Conservation (phyloP, 352 stramenopile species). For the Phytophthora quininea region DNA sequence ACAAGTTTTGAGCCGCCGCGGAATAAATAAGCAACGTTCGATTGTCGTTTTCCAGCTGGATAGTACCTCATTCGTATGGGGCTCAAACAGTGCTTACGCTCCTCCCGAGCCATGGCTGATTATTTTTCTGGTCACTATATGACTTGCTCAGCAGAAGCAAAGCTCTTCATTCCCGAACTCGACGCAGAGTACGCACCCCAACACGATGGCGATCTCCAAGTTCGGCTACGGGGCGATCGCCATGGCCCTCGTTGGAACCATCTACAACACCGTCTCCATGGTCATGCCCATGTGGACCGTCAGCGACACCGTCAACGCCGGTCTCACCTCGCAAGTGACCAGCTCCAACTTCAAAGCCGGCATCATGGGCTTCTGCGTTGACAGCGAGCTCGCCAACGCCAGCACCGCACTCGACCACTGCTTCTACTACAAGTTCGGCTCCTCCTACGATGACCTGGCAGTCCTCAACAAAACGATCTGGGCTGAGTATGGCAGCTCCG, state of each 20-base stretch:
- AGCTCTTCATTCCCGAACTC: neutral
- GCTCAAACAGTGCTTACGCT: neutral
- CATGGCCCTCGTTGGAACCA: slow-evolving; percentile 22
- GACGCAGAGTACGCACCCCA: neutral
- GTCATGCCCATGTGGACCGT: slow-evolving; percentile 24
- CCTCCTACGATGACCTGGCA: slow-evolving; percentile 42
- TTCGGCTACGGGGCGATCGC: slow-evolving; percentile 20
- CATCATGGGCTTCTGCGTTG: slow-evolving; percentile 44
- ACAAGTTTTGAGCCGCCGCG: too few species aligned
- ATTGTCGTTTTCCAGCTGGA: neutral
- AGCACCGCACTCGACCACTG: slow-evolving; percentile 53
- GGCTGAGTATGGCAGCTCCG: slow-evolving; percentile 51
- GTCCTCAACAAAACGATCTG: slow-evolving; percentile 34
- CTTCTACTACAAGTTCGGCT: slow-evolving; percentile 67
- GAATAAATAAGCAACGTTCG: neutral
- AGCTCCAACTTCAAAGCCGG: slow-evolving; percentile 27
- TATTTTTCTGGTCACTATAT: neutral
- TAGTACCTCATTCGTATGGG: neutral
- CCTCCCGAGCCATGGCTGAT: neutral
- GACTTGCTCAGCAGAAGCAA: neutral
- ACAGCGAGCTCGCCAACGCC: slow-evolving; percentile 49
- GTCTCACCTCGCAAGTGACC: slow-evolving; percentile 3
- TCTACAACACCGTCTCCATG: slow-evolving; percentile 24
- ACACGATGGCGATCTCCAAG: slow-evolving; percentile 22
- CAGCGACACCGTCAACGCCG: slow-evolving; percentile 21